Evolutionary conservation across 495 filamentous ascomycete genomes (phyloP).

Genomic region (Aspergillus sclerotioniger): DNA sequence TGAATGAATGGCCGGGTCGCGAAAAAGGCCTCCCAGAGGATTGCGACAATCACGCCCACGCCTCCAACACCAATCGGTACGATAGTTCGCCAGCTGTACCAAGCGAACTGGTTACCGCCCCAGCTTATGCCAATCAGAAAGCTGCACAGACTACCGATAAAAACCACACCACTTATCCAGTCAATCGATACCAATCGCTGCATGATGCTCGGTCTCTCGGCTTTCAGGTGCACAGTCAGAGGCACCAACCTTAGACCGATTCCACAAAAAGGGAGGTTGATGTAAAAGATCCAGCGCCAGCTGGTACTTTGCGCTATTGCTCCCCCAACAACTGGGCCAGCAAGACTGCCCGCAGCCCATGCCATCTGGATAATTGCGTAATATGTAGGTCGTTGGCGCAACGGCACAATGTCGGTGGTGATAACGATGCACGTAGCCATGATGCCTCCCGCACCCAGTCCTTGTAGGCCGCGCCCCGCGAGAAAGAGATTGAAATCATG

Average conservation of each 20-base stretch:
- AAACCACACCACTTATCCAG: slow-evolving; percentile 44
- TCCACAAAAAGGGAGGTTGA: slow-evolving; percentile 40
- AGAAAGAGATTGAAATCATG: slow-evolving; percentile 16
- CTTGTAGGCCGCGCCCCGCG: slow-evolving; percentile 28
- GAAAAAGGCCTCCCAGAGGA: slow-evolving; percentile 39
- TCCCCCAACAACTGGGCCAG: neutral
- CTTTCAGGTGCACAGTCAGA: slow-evolving; percentile 23
- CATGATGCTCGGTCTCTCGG: slow-evolving; percentile 15
- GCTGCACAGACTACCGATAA: slow-evolving; percentile 44
- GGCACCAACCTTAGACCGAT: slow-evolving; percentile 26
- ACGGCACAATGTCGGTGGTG: slow-evolving; percentile 31
- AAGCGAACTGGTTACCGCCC: slow-evolving; percentile 54
- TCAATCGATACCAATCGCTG: slow-evolving; percentile 25
- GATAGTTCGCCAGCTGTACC: slow-evolving; percentile 45
- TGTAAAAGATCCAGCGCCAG: slow-evolving; percentile 12
- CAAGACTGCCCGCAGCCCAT: slow-evolving; percentile 36
- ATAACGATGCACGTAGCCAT: slow-evolving; percentile 21
- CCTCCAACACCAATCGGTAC: slow-evolving; percentile 46
- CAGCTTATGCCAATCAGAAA: slow-evolving; percentile 57
- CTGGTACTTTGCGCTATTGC: slow-evolving; percentile 2
- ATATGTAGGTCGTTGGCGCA: slow-evolving; percentile 30
- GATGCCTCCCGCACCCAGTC: slow-evolving; percentile 32
- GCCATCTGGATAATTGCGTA: slow-evolving; percentile 20
- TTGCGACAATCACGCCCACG: slow-evolving; percentile 22
- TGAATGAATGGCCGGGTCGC: slow-evolving; percentile 51